Base-by-base conservation (phyloP, 805 yeast species). In the Tetrapisispora nanseiensis region DNA sequence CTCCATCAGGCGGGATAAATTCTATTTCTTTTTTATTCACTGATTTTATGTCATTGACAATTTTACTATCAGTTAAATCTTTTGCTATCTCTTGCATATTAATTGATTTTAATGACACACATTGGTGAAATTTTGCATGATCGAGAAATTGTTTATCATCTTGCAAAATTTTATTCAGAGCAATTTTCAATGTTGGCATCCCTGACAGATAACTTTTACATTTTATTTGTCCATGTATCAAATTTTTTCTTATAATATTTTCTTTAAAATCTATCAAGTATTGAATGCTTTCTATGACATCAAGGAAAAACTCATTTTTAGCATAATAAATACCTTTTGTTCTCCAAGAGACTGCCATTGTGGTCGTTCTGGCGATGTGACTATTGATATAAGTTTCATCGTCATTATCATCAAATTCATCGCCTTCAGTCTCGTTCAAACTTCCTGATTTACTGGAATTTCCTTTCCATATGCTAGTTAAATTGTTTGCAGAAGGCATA, bases 1-100 rank as follows among this genome's bases (percentile, higher is more conserved):
- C 76, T 0, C 95, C 95, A 67, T 86, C 96, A 0, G 96, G 96
- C 13, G 97, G 96, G 15, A 82, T 76, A 58, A 87, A 89, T 23
- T 80, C 75, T 26, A 89, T 76, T 43, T 77, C 60, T 22, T 45
- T 48, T 27, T 44, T 45, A 12, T 45, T 40, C 6, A 21, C 41
- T 10, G 20, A 23, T n/a, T 15, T n/a, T 31, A 31, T 33, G 24
- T 13, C 20, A 62, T 47, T 76, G 72, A 41, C 66, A 69, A 15
- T 61, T 51, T 29, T 19, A 13, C 6, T 18, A 19, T 80, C 75
- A 26, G 87, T 76, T 42, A 76, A 57, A 22, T 43, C 44, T 20
- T 42, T 43, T 9, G 44, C 43, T 8, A 21, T 16, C 9, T 35
- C 19, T 18, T 40, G 4, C 4, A 30, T 35, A 21, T 39, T 28